Evolutionary conservation across 31 red algal species (phyloP).

Genomic region (Endocladia muricata): DNA sequence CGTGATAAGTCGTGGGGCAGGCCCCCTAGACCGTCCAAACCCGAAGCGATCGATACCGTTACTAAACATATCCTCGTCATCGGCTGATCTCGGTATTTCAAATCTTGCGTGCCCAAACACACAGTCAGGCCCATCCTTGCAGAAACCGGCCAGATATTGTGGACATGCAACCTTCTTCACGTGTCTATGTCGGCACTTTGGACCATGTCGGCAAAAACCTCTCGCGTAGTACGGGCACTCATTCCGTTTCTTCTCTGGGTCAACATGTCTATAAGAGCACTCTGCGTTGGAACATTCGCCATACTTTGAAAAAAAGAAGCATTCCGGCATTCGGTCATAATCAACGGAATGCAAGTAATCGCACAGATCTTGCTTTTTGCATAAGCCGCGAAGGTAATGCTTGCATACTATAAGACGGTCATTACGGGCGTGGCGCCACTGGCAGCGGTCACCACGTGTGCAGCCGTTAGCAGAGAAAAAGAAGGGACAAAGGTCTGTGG

Average conservation of each 20-base stretch:
- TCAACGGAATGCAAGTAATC: conserved; percentile 98
- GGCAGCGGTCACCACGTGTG: conserved; percentile 84
- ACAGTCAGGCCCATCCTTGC: conserved; percentile 94
- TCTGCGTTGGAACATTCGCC: conserved; percentile 97
- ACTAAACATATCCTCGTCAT: conserved; percentile 84
- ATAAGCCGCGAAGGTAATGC: conserved; percentile 96
- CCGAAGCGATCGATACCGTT: conserved; percentile 91
- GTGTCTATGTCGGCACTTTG: conserved; percentile 94
- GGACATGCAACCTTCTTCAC: conserved; percentile 95
- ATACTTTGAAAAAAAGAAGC: conserved; percentile 99
- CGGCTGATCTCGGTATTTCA: conserved; percentile 85
- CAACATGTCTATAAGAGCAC: conserved; percentile 96
- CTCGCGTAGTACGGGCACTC: conserved; percentile 99
- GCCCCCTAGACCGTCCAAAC: conserved; percentile 67
- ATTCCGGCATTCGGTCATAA: conserved; percentile 93
- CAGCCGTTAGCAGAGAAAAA: conserved; percentile 91
- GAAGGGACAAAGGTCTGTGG: conserved; percentile 82
- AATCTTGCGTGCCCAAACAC: conserved; percentile 98
- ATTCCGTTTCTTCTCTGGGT: conserved; percentile 90
- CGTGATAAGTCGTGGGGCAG: conserved; percentile 50
- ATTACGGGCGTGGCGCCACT: conserved; percentile 96
- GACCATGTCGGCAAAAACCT: conserved; percentile 96
- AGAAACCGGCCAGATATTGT: conserved; percentile 95
- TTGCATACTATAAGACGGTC: conserved; percentile 98
- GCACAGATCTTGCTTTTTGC: conserved; percentile 97